Evolutionary conservation across 495 filamentous ascomycete genomes (phyloP), one percentile per base, ranked within the genome.

Genomic region (Cryomyces minteri): DNA sequence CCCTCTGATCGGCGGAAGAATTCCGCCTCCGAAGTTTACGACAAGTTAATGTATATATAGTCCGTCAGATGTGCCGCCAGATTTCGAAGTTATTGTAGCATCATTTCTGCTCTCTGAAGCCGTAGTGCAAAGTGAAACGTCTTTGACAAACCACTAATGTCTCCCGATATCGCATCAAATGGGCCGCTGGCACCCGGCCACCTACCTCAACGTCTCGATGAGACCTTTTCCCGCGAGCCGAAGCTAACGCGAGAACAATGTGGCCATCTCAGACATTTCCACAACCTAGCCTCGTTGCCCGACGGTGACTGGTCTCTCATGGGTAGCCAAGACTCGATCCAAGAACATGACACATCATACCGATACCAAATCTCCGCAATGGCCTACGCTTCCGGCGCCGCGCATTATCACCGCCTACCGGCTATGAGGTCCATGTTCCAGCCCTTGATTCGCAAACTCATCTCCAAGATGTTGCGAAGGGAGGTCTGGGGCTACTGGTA

Each of bases 401-500:
- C 61, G 1, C 58, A 64, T 43, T 62, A 57, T 45, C 61, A 64
- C 38, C 60, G 54, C 5, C 31, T 62, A 10, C 54, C 60, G 4
- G 58, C 54, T 10, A 41, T 62, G 36, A 47, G 61, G 8, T 45
- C 42, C 8, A 32, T 56, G 0, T 52, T 61, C 44, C 52, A 58
- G 46, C 40, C 41, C 12, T 39, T 63, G 0, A 18, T 61, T 7
- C 41, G 45, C 4, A 40, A 49, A 25, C 41, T 63, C 6, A 61
- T 63, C 31, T 44, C 48, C 9, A 64, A 64, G 43, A 64, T 64
- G 61, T 48, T 64, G 29, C 52, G 50, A 11, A 52, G 51, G 4
- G 61, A 61, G 25, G 59, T 62, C 3, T 65, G 62, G 62, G 54
- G 56, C 10, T 65, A 65, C 49, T 65, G 61, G 61, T 63, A 54